Percentiles rank a stretch among this genome's conserved stretches.
Evolutionary conservation across 2,329 filamentous ascomycete genomes (phyloP).

Genomic region (Stagonosporopsis rhizophila): DNA sequence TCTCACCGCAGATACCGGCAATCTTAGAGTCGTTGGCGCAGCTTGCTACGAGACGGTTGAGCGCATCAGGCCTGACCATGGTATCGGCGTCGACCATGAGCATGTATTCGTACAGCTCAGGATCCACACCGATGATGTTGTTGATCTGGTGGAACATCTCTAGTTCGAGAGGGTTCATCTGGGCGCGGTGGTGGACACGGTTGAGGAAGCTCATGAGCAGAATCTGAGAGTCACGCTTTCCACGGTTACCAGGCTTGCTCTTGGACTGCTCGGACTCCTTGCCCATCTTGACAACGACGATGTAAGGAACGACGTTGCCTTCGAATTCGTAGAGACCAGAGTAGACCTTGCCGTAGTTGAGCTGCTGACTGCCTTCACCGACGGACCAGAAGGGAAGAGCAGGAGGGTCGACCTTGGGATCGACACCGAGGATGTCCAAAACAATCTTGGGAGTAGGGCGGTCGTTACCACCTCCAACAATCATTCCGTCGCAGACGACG

Average conservation of each 20-base stretch:
- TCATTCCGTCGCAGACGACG: slow-evolving; percentile 96
- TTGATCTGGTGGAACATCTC: slow-evolving; percentile 99
- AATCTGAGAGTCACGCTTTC: slow-evolving; percentile 98
- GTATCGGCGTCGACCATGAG: slow-evolving; percentile 99
- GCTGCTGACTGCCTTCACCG: slow-evolving; percentile 84
- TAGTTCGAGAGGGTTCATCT: slow-evolving; percentile 94
- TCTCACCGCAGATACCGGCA: slow-evolving; percentile 96
- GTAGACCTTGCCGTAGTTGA: slow-evolving; percentile 99
- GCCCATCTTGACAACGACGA: slow-evolving; percentile 95
- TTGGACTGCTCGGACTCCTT: slow-evolving; percentile 94
- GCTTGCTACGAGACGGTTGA: slow-evolving; percentile 89
- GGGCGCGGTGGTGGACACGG: slow-evolving; percentile 89
- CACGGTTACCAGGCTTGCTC: slow-evolving; percentile 94
- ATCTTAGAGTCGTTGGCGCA: slow-evolving; percentile 96
- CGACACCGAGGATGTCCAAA: slow-evolving; percentile 93
- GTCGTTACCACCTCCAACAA: slow-evolving; percentile 95
- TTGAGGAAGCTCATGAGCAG: slow-evolving; percentile 97
- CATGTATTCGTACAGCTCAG: slow-evolving; percentile 95
- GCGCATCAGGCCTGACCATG: slow-evolving; percentile 86
- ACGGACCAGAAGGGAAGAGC: slow-evolving; percentile 94
- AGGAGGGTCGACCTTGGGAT: slow-evolving; percentile 94
- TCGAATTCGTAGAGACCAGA: slow-evolving; percentile 97
- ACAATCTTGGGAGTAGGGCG: slow-evolving; percentile 97
- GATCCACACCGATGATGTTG: slow-evolving; percentile 98
- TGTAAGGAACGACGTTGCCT: slow-evolving; percentile 94